Evolutionary conservation across 176 grass and related monocot species (phyloP).

Genomic region (Oryza longistaminata): DNA sequence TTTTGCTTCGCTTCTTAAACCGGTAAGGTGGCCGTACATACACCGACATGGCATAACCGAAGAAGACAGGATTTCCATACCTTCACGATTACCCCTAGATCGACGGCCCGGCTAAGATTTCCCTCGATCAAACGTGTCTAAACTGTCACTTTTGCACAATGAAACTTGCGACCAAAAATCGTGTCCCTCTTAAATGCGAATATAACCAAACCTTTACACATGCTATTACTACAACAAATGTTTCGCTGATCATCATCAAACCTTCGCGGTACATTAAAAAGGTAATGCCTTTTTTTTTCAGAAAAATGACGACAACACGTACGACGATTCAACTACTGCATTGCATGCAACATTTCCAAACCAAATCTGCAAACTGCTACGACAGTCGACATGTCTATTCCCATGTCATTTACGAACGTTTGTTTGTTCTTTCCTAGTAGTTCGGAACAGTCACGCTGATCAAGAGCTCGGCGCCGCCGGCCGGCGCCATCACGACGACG

Average conservation of each 20-base stretch:
- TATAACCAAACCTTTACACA: background rate
- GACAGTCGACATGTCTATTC: background rate
- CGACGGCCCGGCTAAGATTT: background rate
- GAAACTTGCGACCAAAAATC: background rate
- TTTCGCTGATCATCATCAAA: background rate
- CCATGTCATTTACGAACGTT: background rate
- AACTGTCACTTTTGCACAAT: background rate
- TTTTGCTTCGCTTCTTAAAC: slow-evolving; percentile 45
- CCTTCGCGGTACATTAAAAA: background rate
- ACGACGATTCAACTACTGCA: background rate
- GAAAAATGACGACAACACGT: background rate
- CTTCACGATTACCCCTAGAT: background rate
- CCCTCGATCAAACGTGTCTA: background rate
- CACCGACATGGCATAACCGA: background rate
- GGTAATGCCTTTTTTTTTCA: background rate
- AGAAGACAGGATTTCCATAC: background rate
- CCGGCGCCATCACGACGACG: slow-evolving; percentile 49
- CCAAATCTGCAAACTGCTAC: background rate
- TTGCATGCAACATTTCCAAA: background rate
- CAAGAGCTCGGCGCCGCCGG: slow-evolving; percentile 24
- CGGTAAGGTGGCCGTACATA: background rate
- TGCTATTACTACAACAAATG: background rate
- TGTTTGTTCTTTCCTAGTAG: background rate
- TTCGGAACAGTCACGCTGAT: slow-evolving; percentile 46
- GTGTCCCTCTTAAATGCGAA: background rate